Percentiles rank a stretch among this genome's conserved stretches.
Conservation (phyloP, 2,329 filamentous ascomycete species). For the Diplodia corticola region DNA sequence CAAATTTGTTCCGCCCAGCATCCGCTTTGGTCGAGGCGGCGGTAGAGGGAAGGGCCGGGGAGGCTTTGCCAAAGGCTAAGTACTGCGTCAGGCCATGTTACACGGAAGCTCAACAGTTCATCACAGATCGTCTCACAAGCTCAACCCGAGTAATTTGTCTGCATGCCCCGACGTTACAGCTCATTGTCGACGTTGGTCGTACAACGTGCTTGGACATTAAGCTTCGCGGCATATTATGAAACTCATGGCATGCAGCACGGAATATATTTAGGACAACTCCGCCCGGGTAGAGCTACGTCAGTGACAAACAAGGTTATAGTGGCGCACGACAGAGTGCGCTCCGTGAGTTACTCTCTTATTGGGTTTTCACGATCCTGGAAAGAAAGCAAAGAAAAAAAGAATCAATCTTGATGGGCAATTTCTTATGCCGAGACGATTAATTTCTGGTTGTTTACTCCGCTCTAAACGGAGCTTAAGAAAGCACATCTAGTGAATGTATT, state of each 20-base stretch:
- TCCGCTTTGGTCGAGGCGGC: constrained; percentile 62
- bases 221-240: neutral
- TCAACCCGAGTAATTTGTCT: neutral
- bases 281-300: neutral
- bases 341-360: neutral
- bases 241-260: neutral
- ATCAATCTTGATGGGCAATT: neutral
- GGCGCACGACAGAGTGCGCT: neutral
- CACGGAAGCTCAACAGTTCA: neutral
- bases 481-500: no score
- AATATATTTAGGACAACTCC: neutral
- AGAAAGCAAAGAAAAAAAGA: no score
- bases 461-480: neutral
- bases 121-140: neutral
- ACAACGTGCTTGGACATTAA: neutral
- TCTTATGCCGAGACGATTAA: neutral
- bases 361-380: neutral
- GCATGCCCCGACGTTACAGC: neutral
- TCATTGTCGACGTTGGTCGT: neutral
- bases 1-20: constrained; percentile 67
- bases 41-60: constrained; percentile 2
- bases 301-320: neutral
- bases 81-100: neutral
- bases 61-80: constrained; percentile 11
- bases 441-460: neutral